Evolutionary conservation across 148 eudicot genomes (phyloP).

Genomic region (Limonium bicolor): DNA sequence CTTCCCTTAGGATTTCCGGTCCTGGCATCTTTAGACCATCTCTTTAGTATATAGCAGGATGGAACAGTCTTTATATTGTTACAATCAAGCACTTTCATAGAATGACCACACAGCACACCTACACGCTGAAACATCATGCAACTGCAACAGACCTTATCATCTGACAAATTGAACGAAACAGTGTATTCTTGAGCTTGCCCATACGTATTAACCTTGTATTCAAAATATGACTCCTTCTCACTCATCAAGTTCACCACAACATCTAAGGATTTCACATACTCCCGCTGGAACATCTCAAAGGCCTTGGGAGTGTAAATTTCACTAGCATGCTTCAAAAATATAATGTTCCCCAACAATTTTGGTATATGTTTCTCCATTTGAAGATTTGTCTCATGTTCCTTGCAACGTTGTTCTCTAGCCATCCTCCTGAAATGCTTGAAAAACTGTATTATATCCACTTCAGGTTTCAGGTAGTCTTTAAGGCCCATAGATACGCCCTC

Average conservation of each 20-base stretch:
- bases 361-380: too few relatives aligned
- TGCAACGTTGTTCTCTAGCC: too few relatives aligned
- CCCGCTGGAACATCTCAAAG: too few relatives aligned
- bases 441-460: too few relatives aligned
- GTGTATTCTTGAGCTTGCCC: neutral
- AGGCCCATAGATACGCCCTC: too few relatives aligned
- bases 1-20: neutral
- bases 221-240: neutral
- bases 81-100: neutral
- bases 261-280: conserved; percentile 1
- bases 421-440: too few relatives aligned
- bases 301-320: too few relatives aligned
- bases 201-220: neutral
- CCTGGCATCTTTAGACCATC: conserved; percentile 3
- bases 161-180: neutral
- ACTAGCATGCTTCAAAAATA: too few relatives aligned
- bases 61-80: neutral
- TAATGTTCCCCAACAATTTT: too few relatives aligned
- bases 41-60: neutral
- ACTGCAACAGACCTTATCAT: neutral
- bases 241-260: neutral
- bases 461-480: too few relatives aligned
- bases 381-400: too few relatives aligned
- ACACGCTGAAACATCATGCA: neutral
- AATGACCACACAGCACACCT: neutral